phyloP scores from a whole-genome alignment of 495 filamentous ascomycete species.

The Bathelium albidoporum region DNA sequence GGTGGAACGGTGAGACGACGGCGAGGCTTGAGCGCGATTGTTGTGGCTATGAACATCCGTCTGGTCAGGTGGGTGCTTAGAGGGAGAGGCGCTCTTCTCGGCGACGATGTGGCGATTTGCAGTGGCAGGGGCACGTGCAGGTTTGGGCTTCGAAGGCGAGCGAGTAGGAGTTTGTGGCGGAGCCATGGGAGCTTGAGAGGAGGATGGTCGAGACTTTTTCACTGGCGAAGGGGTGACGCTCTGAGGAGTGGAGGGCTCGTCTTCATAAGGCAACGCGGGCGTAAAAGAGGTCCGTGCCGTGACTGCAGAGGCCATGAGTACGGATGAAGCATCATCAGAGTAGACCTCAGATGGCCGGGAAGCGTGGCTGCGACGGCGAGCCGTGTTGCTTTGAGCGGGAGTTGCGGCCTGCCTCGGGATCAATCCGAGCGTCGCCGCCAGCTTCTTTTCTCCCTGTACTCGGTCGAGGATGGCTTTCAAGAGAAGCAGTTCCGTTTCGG shows the following conservation, averaged over 20 bases:
- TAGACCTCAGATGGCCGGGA: neutral
- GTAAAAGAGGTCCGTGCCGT: neutral
- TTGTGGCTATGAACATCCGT: no score
- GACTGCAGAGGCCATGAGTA: conserved; percentile 2
- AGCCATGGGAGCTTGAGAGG: neutral
- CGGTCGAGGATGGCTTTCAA: conserved; percentile 58
- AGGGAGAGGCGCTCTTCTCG: conserved; percentile 4
- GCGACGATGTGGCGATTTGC: conserved; percentile 5
- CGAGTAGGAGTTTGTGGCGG: neutral
- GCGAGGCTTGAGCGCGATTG: conserved; percentile 16
- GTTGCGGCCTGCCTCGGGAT: neutral
- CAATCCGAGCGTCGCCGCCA: conserved; percentile 23
- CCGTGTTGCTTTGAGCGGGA: neutral
- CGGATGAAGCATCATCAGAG: neutral
- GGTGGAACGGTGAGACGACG: conserved; percentile 21
- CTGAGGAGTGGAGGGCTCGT: neutral
- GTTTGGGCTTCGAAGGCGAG: neutral
- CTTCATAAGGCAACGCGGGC: neutral
- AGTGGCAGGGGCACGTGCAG: neutral
- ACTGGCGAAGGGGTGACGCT: neutral
- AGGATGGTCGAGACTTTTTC: neutral
- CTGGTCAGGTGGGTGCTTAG: conserved; percentile 4
- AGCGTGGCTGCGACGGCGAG: neutral
- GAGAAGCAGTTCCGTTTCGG: conserved; percentile 81
- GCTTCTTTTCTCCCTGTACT: conserved; percentile 36